These are phyloP conservation scores for Stemphylium beticola DNA, from an alignment of 2,329 filamentous ascomycete species.

Conservation along the genomic window DNA sequence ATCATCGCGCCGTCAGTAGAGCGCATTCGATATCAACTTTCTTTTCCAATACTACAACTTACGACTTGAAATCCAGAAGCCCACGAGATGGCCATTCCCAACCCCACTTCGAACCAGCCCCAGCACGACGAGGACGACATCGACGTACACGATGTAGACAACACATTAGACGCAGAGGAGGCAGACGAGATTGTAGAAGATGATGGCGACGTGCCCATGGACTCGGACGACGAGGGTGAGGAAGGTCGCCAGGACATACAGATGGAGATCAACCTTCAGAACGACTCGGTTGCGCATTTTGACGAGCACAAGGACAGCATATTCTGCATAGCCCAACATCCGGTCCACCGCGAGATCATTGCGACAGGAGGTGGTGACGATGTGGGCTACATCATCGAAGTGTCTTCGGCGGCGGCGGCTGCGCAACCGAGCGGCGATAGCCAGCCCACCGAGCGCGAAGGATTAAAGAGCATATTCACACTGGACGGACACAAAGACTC, in stretches of 20 bases:
- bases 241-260: constrained; percentile 58
- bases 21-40: not conserved
- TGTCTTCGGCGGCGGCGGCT: constrained; percentile 62
- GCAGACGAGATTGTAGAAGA: constrained; percentile 75
- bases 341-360: constrained; percentile 75
- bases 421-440: constrained; percentile 67
- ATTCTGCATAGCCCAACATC: constrained; percentile 94
- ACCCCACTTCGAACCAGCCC: constrained; percentile 26
- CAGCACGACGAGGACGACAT: constrained; percentile 40
- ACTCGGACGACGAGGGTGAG: constrained; percentile 69
- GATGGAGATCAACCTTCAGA: constrained; percentile 79
- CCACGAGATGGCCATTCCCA: constrained; percentile 33
- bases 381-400: constrained; percentile 85
- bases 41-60: not conserved
- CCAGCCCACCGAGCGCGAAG: constrained; percentile 61
- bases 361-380: constrained; percentile 89
- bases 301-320: constrained; percentile 89
- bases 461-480: constrained; percentile 70
- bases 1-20: constrained; percentile 8
- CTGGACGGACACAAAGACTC: constrained; percentile 93
- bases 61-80: not conserved
- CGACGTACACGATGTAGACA: constrained; percentile 67
- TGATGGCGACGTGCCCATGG: constrained; percentile 78
- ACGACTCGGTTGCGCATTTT: constrained; percentile 93
- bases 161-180: constrained; percentile 78